Percentiles rank a stretch among this genome's conserved stretches.
phyloP scores from a whole-genome alignment of 371 early-diverging fungal genomes.

The Rhizopus arrhizus region DNA sequence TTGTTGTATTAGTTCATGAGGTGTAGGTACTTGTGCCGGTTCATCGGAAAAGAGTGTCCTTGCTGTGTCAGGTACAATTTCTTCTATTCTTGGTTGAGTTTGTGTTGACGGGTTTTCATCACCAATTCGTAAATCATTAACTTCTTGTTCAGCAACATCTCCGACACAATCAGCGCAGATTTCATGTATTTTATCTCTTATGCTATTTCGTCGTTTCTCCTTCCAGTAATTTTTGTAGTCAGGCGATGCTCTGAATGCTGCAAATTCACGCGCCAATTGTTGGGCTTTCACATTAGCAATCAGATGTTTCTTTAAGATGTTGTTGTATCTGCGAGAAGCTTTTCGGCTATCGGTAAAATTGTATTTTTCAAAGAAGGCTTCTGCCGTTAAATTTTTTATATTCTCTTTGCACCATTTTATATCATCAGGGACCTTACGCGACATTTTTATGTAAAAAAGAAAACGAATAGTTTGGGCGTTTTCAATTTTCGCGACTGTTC shows the following conservation, averaged over 20 bases:
- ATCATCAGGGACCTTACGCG: constrained; percentile 9
- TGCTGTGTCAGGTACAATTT: constrained; percentile 19
- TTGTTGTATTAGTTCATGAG: constrained; percentile 18
- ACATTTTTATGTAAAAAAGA: background rate
- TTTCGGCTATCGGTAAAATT: constrained; percentile 19
- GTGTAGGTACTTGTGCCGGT: constrained; percentile 19
- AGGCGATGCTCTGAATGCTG: constrained; percentile 12
- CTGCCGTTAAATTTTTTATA: constrained; percentile 18
- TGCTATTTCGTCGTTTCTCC: constrained; percentile 15
- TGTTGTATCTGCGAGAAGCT: constrained; percentile 15
- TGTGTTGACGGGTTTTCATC: constrained; percentile 20
- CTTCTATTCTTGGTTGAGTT: constrained; percentile 19
- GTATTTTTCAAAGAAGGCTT: constrained; percentile 18
- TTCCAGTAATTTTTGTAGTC: constrained; percentile 17
- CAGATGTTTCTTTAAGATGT: constrained; percentile 13
- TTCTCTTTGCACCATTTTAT: too few species aligned
- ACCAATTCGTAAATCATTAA: constrained; percentile 19
- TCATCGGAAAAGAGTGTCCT: constrained; percentile 13
- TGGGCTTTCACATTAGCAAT: constrained; percentile 11
- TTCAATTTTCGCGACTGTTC: too few species aligned
- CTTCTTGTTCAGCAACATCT: constrained; percentile 22
- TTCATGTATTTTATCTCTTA: constrained; percentile 19
- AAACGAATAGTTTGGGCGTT: background rate
- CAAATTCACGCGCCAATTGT: constrained; percentile 16
- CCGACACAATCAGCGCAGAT: constrained; percentile 21